Percentiles rank a stretch among this genome's conserved stretches.
Evolutionary conservation across 2,329 filamentous ascomycete genomes (phyloP).

Genomic region (Talaromyces sp.): DNA sequence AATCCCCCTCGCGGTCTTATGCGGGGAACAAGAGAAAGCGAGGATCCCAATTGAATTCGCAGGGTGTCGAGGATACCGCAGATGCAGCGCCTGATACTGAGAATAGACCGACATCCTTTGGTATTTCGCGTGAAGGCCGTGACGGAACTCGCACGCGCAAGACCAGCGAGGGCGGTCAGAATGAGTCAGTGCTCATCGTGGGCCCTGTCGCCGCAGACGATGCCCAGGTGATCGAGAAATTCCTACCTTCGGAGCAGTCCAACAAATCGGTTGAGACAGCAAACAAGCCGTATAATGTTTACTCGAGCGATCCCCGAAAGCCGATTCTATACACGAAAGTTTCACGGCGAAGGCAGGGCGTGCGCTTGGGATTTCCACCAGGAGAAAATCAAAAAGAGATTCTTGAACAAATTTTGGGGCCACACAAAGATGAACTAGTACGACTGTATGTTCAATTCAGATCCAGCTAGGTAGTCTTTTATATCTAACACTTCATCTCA

Average conservation of each 20-base stretch:
- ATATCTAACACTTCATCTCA: constrained; percentile 18
- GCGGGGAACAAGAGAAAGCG: constrained; percentile 34
- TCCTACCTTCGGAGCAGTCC: constrained; percentile 43
- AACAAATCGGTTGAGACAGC: constrained; percentile 33
- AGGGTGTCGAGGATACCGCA: constrained; percentile 14
- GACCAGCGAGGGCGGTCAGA: constrained; percentile 29
- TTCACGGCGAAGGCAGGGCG: constrained; percentile 45
- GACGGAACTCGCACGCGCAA: constrained; percentile 27
- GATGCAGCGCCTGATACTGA: constrained; percentile 14
- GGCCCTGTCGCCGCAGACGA: constrained; percentile 57
- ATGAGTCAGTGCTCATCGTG: constrained; percentile 50
- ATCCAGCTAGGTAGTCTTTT: constrained; percentile 1
- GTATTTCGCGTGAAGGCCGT: constrained; percentile 21
- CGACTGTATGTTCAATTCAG: constrained; percentile 42
- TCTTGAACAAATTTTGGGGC: constrained; percentile 56
- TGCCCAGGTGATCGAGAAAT: constrained; percentile 56
- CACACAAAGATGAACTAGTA: constrained; percentile 48
- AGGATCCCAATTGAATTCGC: constrained; percentile 23
- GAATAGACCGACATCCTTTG: constrained; percentile 19
- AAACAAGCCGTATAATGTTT: constrained; percentile 46
- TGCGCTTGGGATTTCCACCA: constrained; percentile 36
- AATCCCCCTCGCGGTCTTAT: constrained; percentile 22
- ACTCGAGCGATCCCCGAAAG: constrained; percentile 43
- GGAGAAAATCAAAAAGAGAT: constrained; percentile 49
- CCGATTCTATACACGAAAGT: constrained; percentile 46